A percentile compares a stretch with the other conserved stretches of the same genome.
Evolutionary conservation across 768 basidiomycete genomes (phyloP).

Genomic region (Phanerochaete sordida): DNA sequence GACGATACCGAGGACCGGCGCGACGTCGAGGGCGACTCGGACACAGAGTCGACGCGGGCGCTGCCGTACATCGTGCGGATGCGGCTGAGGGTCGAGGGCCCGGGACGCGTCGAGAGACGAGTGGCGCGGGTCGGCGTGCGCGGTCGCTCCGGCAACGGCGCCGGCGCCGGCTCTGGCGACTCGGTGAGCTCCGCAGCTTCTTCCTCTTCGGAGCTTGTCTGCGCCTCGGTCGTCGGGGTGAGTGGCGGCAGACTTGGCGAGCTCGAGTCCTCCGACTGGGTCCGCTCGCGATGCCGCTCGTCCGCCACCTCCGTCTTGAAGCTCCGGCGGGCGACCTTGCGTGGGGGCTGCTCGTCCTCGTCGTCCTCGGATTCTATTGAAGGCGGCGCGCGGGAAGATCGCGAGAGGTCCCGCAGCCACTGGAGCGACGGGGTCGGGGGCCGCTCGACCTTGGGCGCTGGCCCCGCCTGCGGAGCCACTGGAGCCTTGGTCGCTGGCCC

Average conservation of each 20-base stretch:
- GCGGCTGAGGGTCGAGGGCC: neutral
- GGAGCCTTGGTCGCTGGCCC: neutral
- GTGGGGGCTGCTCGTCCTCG: neutral
- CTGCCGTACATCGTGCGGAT: neutral
- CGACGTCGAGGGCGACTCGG: neutral
- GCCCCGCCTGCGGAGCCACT: neutral
- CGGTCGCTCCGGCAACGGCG: too few relatives aligned
- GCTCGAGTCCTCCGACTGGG: neutral
- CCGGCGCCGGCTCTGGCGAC: neutral
- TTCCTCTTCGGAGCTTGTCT: neutral
- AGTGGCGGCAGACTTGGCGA: neutral
- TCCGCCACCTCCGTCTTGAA: neutral
- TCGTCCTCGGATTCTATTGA: neutral
- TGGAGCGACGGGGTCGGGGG: too few relatives aligned
- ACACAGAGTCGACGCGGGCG: neutral
- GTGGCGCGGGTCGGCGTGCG: too few relatives aligned
- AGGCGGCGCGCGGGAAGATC: too few relatives aligned
- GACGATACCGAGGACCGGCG: neutral
- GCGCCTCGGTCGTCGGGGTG: neutral
- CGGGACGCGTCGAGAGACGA: too few relatives aligned
- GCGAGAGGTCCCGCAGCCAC: neutral
- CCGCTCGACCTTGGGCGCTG: neutral
- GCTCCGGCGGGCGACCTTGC: neutral
- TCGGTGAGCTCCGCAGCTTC: neutral
- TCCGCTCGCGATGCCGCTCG: neutral